phyloP scores from a whole-genome alignment of 305 asterid species.

The Fraxinus sp. region DNA sequence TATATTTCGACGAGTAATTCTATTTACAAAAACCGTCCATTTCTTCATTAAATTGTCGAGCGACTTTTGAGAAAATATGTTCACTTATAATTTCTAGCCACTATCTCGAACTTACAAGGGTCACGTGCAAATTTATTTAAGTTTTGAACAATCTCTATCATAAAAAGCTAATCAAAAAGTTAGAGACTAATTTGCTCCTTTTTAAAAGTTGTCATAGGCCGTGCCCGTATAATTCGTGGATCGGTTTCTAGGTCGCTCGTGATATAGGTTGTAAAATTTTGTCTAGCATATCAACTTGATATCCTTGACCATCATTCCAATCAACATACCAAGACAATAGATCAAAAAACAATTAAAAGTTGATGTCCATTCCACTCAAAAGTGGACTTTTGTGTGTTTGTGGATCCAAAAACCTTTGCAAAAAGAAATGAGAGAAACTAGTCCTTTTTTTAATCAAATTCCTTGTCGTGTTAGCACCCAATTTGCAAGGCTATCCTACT shows the following conservation, averaged over 20 bases:
- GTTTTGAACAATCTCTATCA: not conserved
- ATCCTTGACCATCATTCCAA: not conserved
- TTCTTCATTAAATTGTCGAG: too few species aligned
- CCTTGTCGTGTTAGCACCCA: not conserved
- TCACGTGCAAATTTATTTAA: not conserved
- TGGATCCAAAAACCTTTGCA: not conserved
- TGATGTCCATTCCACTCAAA: not conserved
- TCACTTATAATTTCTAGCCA: not conserved
- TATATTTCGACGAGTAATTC: not conserved
- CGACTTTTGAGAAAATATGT: not conserved
- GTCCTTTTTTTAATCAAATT: not conserved
- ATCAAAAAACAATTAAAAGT: not conserved
- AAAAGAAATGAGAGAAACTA: not conserved
- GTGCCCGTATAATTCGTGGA: not conserved
- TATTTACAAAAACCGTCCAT: too few species aligned
- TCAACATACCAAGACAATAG: not conserved
- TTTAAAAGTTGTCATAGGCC: not conserved
- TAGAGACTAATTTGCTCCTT: not conserved
- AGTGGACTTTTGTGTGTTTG: slow-evolving; percentile 1
- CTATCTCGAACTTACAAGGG: not conserved
- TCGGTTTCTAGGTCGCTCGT: not conserved
- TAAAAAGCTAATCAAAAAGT: too few species aligned
- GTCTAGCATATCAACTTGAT: not conserved
- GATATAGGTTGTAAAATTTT: not conserved
- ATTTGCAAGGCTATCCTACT: not conserved